phyloP scores from a whole-genome alignment of 805 yeast species.

The Candida verbasci region DNA sequence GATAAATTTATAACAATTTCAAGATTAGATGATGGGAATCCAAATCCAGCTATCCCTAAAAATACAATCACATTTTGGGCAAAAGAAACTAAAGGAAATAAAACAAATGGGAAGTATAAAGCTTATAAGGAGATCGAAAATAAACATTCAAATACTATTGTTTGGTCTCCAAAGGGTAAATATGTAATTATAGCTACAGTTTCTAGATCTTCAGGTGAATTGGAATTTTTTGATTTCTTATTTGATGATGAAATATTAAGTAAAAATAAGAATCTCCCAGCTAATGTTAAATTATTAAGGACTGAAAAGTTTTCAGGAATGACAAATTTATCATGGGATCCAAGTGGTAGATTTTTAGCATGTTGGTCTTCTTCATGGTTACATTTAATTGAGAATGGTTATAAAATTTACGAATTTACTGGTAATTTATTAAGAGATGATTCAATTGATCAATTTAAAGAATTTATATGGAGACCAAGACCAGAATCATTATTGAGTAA shows the following conservation, averaged over 20 bases:
- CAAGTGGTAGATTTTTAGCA: slow-evolving; percentile 86
- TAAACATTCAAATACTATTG: slow-evolving; percentile 66
- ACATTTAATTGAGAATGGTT: slow-evolving; percentile 86
- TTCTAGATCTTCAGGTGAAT: slow-evolving; percentile 50
- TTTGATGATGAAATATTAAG: slow-evolving; percentile 64
- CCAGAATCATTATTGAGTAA: slow-evolving; percentile 73
- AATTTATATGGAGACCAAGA: slow-evolving; percentile 96
- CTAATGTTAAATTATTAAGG: slow-evolving; percentile 59
- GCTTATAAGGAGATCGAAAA: slow-evolving; percentile 53
- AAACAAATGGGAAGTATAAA: slow-evolving; percentile 49
- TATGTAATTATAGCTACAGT: slow-evolving; percentile 57
- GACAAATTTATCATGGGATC: slow-evolving; percentile 89
- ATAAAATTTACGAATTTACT: slow-evolving; percentile 77
- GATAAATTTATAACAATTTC: slow-evolving; percentile 83
- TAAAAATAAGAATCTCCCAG: slow-evolving; percentile 44
- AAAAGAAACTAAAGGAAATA: slow-evolving; percentile 52
- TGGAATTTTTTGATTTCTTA: slow-evolving; percentile 84
- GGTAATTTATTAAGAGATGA: slow-evolving; percentile 79
- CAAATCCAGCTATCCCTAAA: slow-evolving; percentile 61
- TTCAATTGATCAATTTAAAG: slow-evolving; percentile 75
- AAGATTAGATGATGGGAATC: slow-evolving; percentile 49
- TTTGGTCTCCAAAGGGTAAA: slow-evolving; percentile 93
- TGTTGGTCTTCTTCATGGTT: slow-evolving; percentile 86
- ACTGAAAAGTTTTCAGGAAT: slow-evolving; percentile 68
- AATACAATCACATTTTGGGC: slow-evolving; percentile 78